These are phyloP conservation scores for Pythium guiyangense DNA, from an alignment of 352 stramenopile genomes.

Conservation along the genomic window DNA sequence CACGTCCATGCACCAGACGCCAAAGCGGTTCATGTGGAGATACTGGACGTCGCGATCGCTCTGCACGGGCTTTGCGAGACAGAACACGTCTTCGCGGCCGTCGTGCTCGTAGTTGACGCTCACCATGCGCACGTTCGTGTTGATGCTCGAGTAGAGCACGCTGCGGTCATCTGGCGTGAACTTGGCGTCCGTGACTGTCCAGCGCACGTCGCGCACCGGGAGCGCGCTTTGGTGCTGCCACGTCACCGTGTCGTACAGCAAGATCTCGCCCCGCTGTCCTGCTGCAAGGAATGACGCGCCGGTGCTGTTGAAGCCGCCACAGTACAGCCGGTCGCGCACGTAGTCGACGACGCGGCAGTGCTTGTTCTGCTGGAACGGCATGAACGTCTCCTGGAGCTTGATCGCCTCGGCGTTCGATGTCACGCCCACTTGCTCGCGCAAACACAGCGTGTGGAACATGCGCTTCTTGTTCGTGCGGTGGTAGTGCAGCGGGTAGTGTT, in stretches of 20 bases:
- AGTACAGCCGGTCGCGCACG: conserved; percentile 71
- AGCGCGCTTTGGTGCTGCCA: conserved; percentile 49
- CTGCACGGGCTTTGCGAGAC: conserved; percentile 23
- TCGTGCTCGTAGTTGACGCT: conserved; percentile 50
- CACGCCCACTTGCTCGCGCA: conserved; percentile 59
- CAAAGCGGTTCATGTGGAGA: conserved; percentile 41
- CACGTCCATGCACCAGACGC: conserved; percentile 77
- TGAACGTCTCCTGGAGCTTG: conserved; percentile 73
- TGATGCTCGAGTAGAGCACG: conserved; percentile 81
- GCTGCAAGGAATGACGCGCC: conserved; percentile 69
- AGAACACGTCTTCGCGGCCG: conserved; percentile 47
- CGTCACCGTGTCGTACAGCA: conserved; percentile 68
- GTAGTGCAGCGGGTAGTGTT: conserved; percentile 17
- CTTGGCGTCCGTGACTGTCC: conserved; percentile 83
- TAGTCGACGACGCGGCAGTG: conserved; percentile 67
- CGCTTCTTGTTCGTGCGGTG: conserved; percentile 24
- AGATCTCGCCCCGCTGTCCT: conserved; percentile 59
- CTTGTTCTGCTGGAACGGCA: conserved; percentile 80
- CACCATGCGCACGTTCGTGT: conserved; percentile 81
- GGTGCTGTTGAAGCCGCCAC: conserved; percentile 69
- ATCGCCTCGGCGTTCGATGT: conserved; percentile 61
- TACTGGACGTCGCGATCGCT: conserved; percentile 12
- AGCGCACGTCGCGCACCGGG: conserved; percentile 69
- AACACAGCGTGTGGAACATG: conserved; percentile 61
- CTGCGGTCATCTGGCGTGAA: conserved; percentile 68